Conservation (phyloP, 169 alveolate species). For the Plasmodium yoelii region DNA sequence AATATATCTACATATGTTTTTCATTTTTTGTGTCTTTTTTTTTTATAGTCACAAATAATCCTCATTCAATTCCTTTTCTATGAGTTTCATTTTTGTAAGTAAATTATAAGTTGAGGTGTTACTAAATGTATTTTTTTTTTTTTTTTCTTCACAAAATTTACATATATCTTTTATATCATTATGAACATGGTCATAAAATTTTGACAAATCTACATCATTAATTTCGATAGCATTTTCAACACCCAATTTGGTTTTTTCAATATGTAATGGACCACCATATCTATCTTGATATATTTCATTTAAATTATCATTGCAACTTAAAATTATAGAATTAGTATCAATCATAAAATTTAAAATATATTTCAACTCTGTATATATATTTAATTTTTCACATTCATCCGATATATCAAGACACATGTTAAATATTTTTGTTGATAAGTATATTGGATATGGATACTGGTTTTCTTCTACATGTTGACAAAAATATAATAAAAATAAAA, state of each 20-base stretch:
- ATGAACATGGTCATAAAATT: conserved; percentile 14
- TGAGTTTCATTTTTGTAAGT: conserved; percentile 5
- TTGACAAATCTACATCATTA: conserved; percentile 29
- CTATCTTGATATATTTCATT: conserved; percentile 54
- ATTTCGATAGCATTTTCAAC: conserved; percentile 50
- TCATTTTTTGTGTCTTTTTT: too few species aligned
- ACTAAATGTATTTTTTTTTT: conserved; percentile 30
- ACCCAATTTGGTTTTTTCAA: conserved; percentile 41
- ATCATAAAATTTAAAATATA: conserved; percentile 61
- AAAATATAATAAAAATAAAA: conserved; percentile 63
- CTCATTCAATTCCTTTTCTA: conserved; percentile 15
- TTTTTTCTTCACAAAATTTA: conserved; percentile 38
- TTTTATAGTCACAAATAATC: not conserved
- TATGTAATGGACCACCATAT: conserved; percentile 66
- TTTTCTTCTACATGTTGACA: conserved; percentile 53
- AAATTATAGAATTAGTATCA: conserved; percentile 61
- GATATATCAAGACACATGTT: conserved; percentile 41
- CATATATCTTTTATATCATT: conserved; percentile 32
- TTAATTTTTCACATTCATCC: conserved; percentile 48
- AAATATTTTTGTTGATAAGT: conserved; percentile 18
- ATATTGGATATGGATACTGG: conserved; percentile 42
- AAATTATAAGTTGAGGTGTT: conserved; percentile 44
- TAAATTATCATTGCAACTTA: conserved; percentile 39
- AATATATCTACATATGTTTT: too few species aligned
- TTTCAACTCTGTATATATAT: conserved; percentile 46